Evolutionary conservation across 2,329 filamentous ascomycete genomes (phyloP).

Genomic region (Talaromyces piceae): DNA sequence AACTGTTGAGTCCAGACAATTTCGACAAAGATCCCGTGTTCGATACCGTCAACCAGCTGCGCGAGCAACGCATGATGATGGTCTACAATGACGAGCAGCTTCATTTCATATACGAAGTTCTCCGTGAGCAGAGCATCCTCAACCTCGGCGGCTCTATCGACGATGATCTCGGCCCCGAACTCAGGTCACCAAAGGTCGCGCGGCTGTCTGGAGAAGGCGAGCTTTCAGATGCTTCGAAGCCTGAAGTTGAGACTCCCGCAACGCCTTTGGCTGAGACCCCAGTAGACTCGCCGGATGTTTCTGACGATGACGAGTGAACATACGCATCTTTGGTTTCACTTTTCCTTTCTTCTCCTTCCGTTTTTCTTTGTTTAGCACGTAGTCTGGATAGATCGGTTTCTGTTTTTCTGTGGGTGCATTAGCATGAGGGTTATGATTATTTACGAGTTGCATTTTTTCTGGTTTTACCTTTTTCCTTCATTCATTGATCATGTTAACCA

Average conservation of each 20-base stretch:
- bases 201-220: conserved; percentile 24
- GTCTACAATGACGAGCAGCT: conserved; percentile 85
- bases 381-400: background rate
- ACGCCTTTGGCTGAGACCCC: conserved; percentile 18
- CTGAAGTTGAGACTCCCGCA: conserved; percentile 27
- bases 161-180: conserved; percentile 15
- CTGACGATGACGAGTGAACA: conserved; percentile 26
- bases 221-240: conserved; percentile 25
- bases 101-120: conserved; percentile 78
- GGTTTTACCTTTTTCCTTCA: background rate
- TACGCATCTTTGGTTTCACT: background rate
- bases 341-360: background rate
- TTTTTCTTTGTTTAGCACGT: background rate
- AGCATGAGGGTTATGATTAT: conserved; percentile 3
- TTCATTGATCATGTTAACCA: background rate
- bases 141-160: conserved; percentile 23
- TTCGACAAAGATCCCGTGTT: conserved; percentile 61
- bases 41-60: conserved; percentile 68
- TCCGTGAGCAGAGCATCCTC: conserved; percentile 51
- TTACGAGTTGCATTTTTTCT: conserved; percentile 2
- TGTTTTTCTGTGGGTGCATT: background rate
- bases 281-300: conserved; percentile 22
- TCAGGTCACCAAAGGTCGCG: conserved; percentile 29
- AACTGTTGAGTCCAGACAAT: conserved; percentile 49
- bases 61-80: conserved; percentile 90